These are phyloP conservation scores for Pneumocystis oryctolagi DNA, from an alignment of 1,139 yeast species.

Conservation along the genomic window DNA sequence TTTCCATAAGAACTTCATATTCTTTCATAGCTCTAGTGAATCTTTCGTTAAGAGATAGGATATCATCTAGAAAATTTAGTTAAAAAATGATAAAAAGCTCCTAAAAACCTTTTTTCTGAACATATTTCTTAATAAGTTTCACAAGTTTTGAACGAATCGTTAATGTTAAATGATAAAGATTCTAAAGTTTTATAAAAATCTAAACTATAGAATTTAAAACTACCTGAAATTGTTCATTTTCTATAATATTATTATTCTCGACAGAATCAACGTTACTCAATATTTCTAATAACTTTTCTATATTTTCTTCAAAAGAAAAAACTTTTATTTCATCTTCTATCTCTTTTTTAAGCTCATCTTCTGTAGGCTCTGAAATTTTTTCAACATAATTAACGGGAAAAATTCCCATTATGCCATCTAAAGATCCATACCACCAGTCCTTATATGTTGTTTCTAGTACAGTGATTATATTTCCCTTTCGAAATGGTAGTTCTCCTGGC, in stretches of 20 bases:
- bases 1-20: slow-evolving; percentile 56
- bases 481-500: slow-evolving; percentile 31
- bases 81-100: slow-evolving; percentile 48
- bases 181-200: slow-evolving; percentile 16
- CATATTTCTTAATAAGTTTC: slow-evolving; percentile 56
- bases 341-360: slow-evolving; percentile 35
- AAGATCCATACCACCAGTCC: slow-evolving; percentile 93
- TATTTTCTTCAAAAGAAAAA: slow-evolving; percentile 37
- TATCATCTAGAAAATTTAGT: slow-evolving; percentile 40
- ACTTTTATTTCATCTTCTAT: slow-evolving; percentile 32
- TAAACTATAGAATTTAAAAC: neutral
- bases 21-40: slow-evolving; percentile 49
- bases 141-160: slow-evolving; percentile 64
- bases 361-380: slow-evolving; percentile 54
- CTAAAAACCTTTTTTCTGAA: slow-evolving; percentile 54
- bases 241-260: slow-evolving; percentile 29
- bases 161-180: slow-evolving; percentile 51
- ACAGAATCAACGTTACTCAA: slow-evolving; percentile 33
- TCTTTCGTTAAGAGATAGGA: slow-evolving; percentile 37
- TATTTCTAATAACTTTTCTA: slow-evolving; percentile 50
- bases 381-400: slow-evolving; percentile 88
- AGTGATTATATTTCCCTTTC: slow-evolving; percentile 38
- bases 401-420: slow-evolving; percentile 71
- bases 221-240: slow-evolving; percentile 17
- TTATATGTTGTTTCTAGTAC: slow-evolving; percentile 78